Evolutionary conservation across 441 rosid genomes (phyloP).

Genomic region (Populus hybrid): DNA sequence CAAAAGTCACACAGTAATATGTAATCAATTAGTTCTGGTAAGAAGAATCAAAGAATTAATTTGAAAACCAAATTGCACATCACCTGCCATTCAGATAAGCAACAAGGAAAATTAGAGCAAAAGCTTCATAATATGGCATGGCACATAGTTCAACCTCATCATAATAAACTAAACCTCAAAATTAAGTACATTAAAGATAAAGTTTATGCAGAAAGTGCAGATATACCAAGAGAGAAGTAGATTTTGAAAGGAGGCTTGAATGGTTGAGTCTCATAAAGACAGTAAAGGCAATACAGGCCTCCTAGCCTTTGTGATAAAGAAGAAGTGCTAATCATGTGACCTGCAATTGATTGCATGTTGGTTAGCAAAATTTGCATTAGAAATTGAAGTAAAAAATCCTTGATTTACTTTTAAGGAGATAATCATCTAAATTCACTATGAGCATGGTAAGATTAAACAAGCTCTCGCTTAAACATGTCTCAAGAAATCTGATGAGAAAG

Average conservation of each 20-base stretch:
- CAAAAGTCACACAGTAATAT: neutral
- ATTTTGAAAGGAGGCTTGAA: conserved; percentile 53
- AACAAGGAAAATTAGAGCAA: neutral
- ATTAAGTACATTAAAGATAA: neutral
- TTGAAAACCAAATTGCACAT: neutral
- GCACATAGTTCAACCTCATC: neutral
- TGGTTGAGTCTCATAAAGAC: too few relatives aligned
- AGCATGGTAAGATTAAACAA: too few relatives aligned
- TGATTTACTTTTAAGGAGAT: too few relatives aligned
- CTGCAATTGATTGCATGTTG: too few relatives aligned
- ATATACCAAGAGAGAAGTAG: conserved; percentile 69
- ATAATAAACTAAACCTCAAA: neutral
- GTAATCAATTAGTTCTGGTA: neutral
- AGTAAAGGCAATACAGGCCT: too few relatives aligned
- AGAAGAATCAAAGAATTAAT: neutral
- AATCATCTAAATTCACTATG: too few relatives aligned
- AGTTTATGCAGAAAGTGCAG: neutral
- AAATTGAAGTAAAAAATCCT: too few relatives aligned
- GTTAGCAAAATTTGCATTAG: too few relatives aligned
- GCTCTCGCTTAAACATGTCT: too few relatives aligned
- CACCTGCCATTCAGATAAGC: neutral
- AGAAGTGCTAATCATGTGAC: neutral
- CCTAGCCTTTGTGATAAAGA: too few relatives aligned
- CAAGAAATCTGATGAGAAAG: too few relatives aligned
- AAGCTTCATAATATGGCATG: neutral